Percentiles rank a stretch among this genome's conserved stretches.
phyloP scores from a whole-genome alignment of 75 land plant genomes.

The Pinus albicaulis region DNA sequence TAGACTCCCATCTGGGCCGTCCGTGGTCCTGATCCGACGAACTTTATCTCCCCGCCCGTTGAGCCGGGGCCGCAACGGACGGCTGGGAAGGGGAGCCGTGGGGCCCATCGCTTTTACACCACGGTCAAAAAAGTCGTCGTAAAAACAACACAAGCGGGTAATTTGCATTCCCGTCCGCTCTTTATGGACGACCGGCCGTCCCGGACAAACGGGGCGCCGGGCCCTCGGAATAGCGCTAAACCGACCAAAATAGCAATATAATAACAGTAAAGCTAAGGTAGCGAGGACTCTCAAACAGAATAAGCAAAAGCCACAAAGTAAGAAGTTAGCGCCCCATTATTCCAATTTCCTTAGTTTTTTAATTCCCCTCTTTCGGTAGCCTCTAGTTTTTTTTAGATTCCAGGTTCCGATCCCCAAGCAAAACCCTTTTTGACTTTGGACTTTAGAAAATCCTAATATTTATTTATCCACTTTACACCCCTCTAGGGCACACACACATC shows the following conservation, averaged over 20 bases:
- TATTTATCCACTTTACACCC: neutral
- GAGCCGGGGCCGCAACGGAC: slow-evolving; percentile 3
- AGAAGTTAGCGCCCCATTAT: neutral
- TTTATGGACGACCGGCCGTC: slow-evolving; percentile 3
- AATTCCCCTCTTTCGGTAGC: neutral
- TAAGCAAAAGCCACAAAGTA: neutral
- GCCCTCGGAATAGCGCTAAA: neutral
- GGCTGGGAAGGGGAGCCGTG: neutral
- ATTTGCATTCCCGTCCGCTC: slow-evolving; percentile 3
- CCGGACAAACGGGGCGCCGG: slow-evolving; percentile 7
- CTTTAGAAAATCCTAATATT: neutral
- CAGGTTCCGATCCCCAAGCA: neutral
- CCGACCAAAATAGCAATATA: too few relatives aligned
- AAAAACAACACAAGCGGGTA: neutral
- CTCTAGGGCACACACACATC: neutral
- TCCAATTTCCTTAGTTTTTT: neutral
- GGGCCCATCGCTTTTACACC: neutral
- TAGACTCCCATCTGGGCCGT: neutral
- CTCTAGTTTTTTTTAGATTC: neutral
- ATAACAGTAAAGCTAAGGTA: slow-evolving; percentile 4
- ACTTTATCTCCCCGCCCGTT: neutral
- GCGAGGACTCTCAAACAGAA: neutral
- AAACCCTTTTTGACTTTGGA: neutral
- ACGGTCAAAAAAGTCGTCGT: slow-evolving; percentile 1
- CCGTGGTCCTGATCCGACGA: neutral